phyloP scores from a whole-genome alignment of 164 flowering plant species.

The Kalanchoe fedtschenkoi region DNA sequence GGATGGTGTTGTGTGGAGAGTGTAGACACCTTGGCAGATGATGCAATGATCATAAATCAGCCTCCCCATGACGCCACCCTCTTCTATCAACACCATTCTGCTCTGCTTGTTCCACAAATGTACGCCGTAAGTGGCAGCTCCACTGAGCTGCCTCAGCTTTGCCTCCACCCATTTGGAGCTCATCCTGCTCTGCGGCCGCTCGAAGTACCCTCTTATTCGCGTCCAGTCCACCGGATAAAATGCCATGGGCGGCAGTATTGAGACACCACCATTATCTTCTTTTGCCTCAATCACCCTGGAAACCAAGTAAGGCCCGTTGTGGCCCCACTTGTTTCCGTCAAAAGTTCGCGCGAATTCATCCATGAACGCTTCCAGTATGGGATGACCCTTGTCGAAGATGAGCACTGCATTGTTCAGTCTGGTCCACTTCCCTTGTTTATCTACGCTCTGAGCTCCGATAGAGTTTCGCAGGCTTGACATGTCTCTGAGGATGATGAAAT shows the following conservation, averaged over 20 bases:
- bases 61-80: slow-evolving; percentile 51
- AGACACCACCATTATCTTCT: slow-evolving; percentile 26
- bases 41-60: slow-evolving; percentile 45
- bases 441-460: slow-evolving; percentile 52
- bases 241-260: slow-evolving; percentile 53
- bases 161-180: slow-evolving; percentile 38
- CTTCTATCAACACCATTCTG: slow-evolving; percentile 39
- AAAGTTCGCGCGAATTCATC: slow-evolving; percentile 59
- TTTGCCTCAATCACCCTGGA: slow-evolving; percentile 44
- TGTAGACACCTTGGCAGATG: slow-evolving; percentile 26
- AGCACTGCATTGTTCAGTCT: slow-evolving; percentile 77
- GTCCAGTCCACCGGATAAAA: slow-evolving; percentile 79
- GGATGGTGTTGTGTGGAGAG: too few species aligned
- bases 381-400: slow-evolving; percentile 65
- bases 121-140: slow-evolving; percentile 38
- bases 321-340: slow-evolving; percentile 81
- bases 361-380: slow-evolving; percentile 52
- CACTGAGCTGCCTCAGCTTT: slow-evolving; percentile 36
- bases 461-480: slow-evolving; percentile 37
- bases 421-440: slow-evolving; percentile 41
- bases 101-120: slow-evolving; percentile 85
- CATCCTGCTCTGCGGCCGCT: slow-evolving; percentile 18
- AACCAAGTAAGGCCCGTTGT: slow-evolving; percentile 82
- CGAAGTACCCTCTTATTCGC: slow-evolving; percentile 32
- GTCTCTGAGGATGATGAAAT: slow-evolving; percentile 40